These are phyloP conservation scores for Exophiala xenobiotica DNA, from an alignment of 2,329 filamentous ascomycete species.

Conservation along the genomic window DNA sequence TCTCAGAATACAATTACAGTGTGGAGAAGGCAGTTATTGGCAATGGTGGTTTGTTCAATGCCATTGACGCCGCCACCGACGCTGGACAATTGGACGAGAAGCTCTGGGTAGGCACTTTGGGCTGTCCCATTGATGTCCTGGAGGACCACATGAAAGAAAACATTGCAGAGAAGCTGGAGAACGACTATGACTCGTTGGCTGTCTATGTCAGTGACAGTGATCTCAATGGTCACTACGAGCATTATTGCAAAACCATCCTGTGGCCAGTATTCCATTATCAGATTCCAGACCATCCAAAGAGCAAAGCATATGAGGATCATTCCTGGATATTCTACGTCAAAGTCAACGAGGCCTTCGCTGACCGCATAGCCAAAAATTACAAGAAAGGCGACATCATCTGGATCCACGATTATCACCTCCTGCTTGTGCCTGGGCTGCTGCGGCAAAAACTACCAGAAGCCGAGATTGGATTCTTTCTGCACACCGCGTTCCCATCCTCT, in stretches of 20 bases:
- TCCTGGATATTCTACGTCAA: constrained; percentile 94
- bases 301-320: constrained; percentile 96
- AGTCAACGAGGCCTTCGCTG: constrained; percentile 88
- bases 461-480: constrained; percentile 93
- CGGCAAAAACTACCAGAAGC: constrained; percentile 83
- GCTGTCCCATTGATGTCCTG: constrained; percentile 88
- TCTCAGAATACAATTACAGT: constrained; percentile 76
- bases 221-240: constrained; percentile 89
- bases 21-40: constrained; percentile 85
- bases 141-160: constrained; percentile 73
- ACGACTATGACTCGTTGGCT: constrained; percentile 72
- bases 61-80: constrained; percentile 73
- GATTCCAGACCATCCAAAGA: constrained; percentile 95
- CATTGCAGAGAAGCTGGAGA: constrained; percentile 77
- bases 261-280: constrained; percentile 99
- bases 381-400: constrained; percentile 91
- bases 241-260: constrained; percentile 96
- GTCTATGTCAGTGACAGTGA: constrained; percentile 81
- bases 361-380: constrained; percentile 86
- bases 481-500: constrained; percentile 92
- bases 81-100: constrained; percentile 70
- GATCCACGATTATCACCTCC: constrained; percentile 93
- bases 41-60: constrained; percentile 88
- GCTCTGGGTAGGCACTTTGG: constrained; percentile 88
- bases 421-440: constrained; percentile 85